Conservation (phyloP, 345 rosid species). For the Populus tremula region DNA sequence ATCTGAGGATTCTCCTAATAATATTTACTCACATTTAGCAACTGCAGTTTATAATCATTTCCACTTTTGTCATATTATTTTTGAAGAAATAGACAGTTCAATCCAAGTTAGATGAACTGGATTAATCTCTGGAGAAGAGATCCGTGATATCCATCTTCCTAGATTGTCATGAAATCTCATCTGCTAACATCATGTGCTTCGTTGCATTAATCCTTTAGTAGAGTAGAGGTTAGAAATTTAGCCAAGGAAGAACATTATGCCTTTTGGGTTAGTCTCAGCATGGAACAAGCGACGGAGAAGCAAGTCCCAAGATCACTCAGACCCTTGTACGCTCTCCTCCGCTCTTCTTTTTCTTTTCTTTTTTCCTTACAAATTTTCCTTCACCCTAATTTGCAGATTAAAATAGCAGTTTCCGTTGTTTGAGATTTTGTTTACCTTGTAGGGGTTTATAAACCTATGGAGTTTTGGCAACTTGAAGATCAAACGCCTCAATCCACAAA, state of each 20-base stretch:
- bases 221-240: neutral
- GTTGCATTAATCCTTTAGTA: slow-evolving; percentile 12
- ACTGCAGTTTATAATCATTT: slow-evolving; percentile 8
- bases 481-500: slow-evolving; percentile 46
- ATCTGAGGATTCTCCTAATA: slow-evolving; percentile 19
- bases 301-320: slow-evolving; percentile 72
- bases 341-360: slow-evolving; percentile 13
- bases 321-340: slow-evolving; percentile 69
- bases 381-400: neutral
- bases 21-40: slow-evolving; percentile 19
- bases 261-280: slow-evolving; percentile 78
- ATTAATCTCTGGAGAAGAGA: slow-evolving; percentile 9
- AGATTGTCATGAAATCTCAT: slow-evolving; percentile 7
- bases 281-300: slow-evolving; percentile 95
- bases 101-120: neutral
- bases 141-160: neutral
- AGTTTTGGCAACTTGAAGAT: slow-evolving; percentile 68
- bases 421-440: slow-evolving; percentile 20
- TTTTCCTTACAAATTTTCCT: neutral
- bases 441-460: slow-evolving; percentile 78
- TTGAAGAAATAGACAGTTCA: neutral
- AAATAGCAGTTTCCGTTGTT: neutral
- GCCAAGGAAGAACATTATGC: slow-evolving; percentile 40
- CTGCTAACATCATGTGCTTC: slow-evolving; percentile 14
- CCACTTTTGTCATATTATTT: slow-evolving; percentile 20